These are phyloP conservation scores for Westerdykella sp. DNA, from an alignment of 2,329 filamentous ascomycete species.

Conservation along the genomic window DNA sequence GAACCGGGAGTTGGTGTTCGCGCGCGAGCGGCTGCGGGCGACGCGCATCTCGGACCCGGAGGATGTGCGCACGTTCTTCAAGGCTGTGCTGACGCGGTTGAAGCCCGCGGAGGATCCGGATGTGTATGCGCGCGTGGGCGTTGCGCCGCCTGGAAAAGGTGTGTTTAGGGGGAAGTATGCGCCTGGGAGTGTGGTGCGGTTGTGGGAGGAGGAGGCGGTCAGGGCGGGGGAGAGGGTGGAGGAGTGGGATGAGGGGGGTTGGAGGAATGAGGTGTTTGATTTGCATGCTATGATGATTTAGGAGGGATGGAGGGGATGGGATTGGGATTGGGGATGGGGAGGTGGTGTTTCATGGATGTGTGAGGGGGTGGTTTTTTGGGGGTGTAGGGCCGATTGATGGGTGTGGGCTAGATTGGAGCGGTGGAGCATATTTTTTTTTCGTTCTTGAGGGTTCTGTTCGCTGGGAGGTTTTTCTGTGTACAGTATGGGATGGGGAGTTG, in stretches of 20 bases:
- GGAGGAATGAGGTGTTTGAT: conserved; percentile 81
- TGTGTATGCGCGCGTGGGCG: conserved; percentile 65
- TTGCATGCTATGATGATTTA: conserved; percentile 36
- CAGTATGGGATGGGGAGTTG: too few species aligned
- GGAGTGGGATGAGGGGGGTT: conserved; percentile 64
- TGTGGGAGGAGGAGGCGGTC: conserved; percentile 78
- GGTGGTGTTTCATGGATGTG: too few species aligned
- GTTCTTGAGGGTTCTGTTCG: too few species aligned
- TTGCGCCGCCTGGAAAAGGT: conserved; percentile 55
- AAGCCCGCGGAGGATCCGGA: conserved; percentile 69
- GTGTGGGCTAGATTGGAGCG: too few species aligned
- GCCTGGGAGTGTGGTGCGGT: conserved; percentile 77
- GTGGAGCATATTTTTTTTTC: too few species aligned
- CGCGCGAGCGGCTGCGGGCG: conserved; percentile 77
- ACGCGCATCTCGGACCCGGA: conserved; percentile 75
- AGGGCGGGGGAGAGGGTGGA: conserved; percentile 67
- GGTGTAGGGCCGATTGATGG: too few species aligned
- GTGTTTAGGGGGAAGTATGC: conserved; percentile 82
- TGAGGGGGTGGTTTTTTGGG: too few species aligned
- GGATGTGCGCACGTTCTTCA: conserved; percentile 74
- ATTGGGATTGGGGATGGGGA: too few species aligned
- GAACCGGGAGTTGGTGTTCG: conserved; percentile 82
- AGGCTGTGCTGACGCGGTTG: conserved; percentile 71
- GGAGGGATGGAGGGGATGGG: too few species aligned
- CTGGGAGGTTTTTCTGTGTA: too few species aligned